These are phyloP conservation scores for Tetraselmis striata DNA, from an alignment of 139 green algal genomes.

Conservation along the genomic window DNA sequence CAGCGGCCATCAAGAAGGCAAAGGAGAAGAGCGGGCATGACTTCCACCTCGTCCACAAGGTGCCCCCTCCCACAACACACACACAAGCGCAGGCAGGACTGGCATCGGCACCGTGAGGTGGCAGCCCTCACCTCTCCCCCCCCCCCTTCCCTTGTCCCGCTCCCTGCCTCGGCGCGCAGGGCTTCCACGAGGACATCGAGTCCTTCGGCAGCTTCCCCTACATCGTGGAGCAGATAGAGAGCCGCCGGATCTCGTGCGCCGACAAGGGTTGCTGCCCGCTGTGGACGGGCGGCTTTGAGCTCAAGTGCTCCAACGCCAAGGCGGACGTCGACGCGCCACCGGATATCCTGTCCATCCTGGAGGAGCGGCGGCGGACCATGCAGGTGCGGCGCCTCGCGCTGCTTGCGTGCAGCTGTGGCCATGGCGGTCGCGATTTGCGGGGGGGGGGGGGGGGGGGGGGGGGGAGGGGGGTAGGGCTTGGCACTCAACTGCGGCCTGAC, in stretches of 20 bases:
- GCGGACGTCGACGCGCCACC: neutral
- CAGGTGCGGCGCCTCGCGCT: no score
- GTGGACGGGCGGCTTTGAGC: neutral
- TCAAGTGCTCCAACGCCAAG: neutral
- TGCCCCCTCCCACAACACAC: no score
- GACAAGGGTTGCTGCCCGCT: neutral
- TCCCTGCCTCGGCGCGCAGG: neutral
- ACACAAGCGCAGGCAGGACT: no score
- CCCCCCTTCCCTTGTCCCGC: no score
- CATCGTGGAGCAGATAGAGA: neutral
- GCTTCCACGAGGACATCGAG: neutral
- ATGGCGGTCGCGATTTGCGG: no score
- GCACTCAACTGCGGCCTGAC: no score
- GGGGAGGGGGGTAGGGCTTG: neutral
- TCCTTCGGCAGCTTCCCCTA: neutral
- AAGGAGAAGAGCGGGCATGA: neutral
- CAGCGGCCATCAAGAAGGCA: neutral
- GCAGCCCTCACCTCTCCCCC: no score
- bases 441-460: no score
- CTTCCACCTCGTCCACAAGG: neutral
- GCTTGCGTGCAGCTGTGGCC: no score
- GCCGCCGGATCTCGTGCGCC: neutral
- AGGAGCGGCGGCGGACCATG: neutral
- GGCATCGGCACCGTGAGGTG: no score
- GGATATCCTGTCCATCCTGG: neutral